Percentiles rank a stretch among this genome's conserved stretches.
Conservation (phyloP, 441 rosid genomes). For the Populus hybrid region DNA sequence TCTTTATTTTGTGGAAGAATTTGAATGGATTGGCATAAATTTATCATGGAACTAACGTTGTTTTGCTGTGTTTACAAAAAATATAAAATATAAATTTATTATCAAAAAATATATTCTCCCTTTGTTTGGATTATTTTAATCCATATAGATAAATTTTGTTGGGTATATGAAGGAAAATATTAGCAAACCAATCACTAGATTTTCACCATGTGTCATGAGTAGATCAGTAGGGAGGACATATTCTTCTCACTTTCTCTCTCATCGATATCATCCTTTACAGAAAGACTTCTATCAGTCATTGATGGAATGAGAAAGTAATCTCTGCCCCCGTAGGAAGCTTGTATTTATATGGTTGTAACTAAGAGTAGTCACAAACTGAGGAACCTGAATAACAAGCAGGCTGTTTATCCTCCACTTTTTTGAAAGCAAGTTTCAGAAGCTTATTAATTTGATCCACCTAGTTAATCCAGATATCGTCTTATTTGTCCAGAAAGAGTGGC, state of each 20-base stretch:
- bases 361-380: slow-evolving; percentile 1
- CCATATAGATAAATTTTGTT: not conserved
- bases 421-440: slow-evolving; percentile 10
- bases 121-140: not conserved
- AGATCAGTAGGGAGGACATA: slow-evolving; percentile 7
- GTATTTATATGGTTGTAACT: slow-evolving; percentile 7
- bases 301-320: slow-evolving; percentile 23
- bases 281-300: slow-evolving; percentile 3
- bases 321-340: slow-evolving; percentile 8
- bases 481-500: slow-evolving; percentile 1
- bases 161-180: slow-evolving; percentile 12
- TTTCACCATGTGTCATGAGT: not conserved
- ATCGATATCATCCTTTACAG: not conserved
- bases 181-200: not conserved
- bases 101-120: not conserved
- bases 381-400: not conserved
- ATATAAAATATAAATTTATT: not conserved
- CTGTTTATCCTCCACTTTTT: slow-evolving; percentile 4
- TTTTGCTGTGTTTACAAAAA: not conserved
- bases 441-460: slow-evolving; percentile 8
- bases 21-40: not conserved
- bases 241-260: slow-evolving; percentile 9
- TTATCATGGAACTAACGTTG: not conserved
- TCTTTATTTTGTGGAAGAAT: not conserved
- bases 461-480: not conserved